Conservation (phyloP, 352 stramenopile genomes). For the Globisporangium viniferum region DNA sequence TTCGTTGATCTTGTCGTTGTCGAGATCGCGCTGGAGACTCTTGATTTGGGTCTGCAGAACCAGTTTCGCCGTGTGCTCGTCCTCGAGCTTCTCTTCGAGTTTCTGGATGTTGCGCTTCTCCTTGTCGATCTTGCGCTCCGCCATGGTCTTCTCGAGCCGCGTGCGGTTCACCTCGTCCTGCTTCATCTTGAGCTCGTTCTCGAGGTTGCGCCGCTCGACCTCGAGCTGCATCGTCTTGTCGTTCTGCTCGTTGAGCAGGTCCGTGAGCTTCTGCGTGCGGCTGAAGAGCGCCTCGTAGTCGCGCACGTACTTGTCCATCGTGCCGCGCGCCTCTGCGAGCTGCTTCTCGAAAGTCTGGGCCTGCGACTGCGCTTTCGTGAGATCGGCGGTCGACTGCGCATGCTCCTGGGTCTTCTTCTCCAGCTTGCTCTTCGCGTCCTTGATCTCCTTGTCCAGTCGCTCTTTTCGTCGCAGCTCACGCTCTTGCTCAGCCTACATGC, state of each 20-base stretch:
- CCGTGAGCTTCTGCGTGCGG: conserved; percentile 90
- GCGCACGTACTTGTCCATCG: conserved; percentile 93
- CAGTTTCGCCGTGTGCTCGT: conserved; percentile 84
- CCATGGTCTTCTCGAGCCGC: conserved; percentile 86
- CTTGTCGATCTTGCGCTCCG: conserved; percentile 89
- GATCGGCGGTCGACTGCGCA: conserved; percentile 39
- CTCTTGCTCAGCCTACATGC: conserved; percentile 72
- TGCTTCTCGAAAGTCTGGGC: conserved; percentile 87
- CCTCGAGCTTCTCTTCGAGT: conserved; percentile 89
- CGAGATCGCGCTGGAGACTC: conserved; percentile 76
- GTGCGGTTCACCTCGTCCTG: conserved; percentile 83
- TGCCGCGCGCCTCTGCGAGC: conserved; percentile 59
- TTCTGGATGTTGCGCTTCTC: conserved; percentile 85
- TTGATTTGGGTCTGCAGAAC: conserved; percentile 83
- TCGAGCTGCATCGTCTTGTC: conserved; percentile 85
- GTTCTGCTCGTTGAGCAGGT: conserved; percentile 91
- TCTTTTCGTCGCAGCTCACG: conserved; percentile 88
- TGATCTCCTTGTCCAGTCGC: conserved; percentile 91
- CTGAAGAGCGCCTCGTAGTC: conserved; percentile 92
- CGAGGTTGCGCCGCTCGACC: conserved; percentile 71
- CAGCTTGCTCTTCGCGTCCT: conserved; percentile 87
- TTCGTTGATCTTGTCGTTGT: conserved; percentile 77
- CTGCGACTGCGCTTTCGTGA: conserved; percentile 67
- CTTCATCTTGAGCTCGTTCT: conserved; percentile 85
- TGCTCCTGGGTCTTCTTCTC: conserved; percentile 81